Evolutionary conservation across 1,284 basidiomycete species (phyloP), one percentile per base, ranked within the genome.

Genomic region (Abortiporus biennis): DNA sequence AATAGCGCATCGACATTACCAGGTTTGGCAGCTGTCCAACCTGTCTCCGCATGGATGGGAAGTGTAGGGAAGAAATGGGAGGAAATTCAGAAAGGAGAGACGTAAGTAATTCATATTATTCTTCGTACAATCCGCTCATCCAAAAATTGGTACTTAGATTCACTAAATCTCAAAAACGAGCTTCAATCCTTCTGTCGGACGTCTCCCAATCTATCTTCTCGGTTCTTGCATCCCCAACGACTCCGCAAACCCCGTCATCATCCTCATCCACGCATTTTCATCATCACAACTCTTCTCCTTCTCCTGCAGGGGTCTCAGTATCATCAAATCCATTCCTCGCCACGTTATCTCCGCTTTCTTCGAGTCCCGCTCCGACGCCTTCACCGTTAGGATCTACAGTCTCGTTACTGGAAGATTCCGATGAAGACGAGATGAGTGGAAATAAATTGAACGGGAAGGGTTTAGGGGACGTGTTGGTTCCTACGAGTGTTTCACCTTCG

Each of bases 181-280:
- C 82, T 0, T 82, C 83, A 0, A 51, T 74, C 1, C 66, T 85
- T 27, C 55, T 86, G 40, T 74, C 77, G 0, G 83, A 85, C 53
- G 73, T 85, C 27, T 80, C 78, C 2, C 69, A 70, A 46, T 69
- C 73, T 20, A 63, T 84, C 24, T 69, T 70, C 6, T 69, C 72
- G 4, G 79, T 72, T 0, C 64, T 83, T 8, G 52, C 62, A 54
- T 68, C 49, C 27, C 64, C 47, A 38, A 45, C 49, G 5, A 42
- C 53, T 20, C 58, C 39, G 20, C 24, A 19, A 24, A 19, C 32
- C 15, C 40, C 24, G 23, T 21, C 34, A 40, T n/a, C 32, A 38
- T 44, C 19, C 24, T 36, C 24, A 31, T 52, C 42, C 9, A 35
- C 29, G 21, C 25, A 21, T n/a, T 25, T 11, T 41, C 39, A 20